Evolutionary conservation across 495 filamentous ascomycete genomes (phyloP).

Genomic region (Aspergillus bridgeri): DNA sequence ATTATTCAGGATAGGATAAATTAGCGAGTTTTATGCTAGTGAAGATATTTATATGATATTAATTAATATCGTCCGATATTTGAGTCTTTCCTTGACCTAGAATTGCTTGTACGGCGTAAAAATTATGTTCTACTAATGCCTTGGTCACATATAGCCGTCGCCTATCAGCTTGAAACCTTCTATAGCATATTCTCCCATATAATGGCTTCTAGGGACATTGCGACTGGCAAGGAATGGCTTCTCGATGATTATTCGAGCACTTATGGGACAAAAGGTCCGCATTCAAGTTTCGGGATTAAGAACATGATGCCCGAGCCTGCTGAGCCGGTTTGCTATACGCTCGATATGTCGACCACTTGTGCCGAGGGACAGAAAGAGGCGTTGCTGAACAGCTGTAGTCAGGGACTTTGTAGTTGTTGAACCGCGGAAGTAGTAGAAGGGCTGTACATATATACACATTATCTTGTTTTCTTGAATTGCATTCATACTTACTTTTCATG

Average conservation of each 20-base stretch:
- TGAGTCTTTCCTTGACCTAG: no score
- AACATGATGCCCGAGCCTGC: not conserved
- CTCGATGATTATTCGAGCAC: not conserved
- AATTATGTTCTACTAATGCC: no score
- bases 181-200: not conserved
- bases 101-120: no score
- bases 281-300: not conserved
- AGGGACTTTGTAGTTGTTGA: not conserved
- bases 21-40: no score
- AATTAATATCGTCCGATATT: no score
- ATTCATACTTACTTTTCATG: no score
- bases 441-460: not conserved
- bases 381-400: not conserved
- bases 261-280: not conserved
- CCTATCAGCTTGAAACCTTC: not conserved
- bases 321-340: not conserved
- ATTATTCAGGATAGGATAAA: no score
- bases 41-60: no score
- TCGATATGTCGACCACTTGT: not conserved
- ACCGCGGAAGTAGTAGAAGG: not conserved
- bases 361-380: not conserved
- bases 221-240: not conserved
- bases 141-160: not conserved
- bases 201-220: not conserved
- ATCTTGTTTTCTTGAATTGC: not conserved